Evolutionary conservation across 345 rosid genomes (phyloP).

Genomic region (Eutrema heterophyllum): DNA sequence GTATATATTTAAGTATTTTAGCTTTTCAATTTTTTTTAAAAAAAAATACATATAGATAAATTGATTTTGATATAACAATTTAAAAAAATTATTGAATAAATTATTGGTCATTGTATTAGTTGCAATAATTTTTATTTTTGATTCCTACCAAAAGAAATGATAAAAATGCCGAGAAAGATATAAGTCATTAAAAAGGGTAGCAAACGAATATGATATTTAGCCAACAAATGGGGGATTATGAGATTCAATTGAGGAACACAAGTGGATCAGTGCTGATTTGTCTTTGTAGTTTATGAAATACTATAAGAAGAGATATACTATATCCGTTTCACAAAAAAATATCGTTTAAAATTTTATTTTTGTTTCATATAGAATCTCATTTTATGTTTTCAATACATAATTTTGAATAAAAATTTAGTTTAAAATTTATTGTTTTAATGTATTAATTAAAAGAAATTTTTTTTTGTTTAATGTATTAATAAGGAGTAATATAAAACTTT

Average conservation of each 20-base stretch:
- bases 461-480: too few species aligned
- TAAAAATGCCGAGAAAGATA: background rate
- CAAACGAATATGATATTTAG: background rate
- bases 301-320: background rate
- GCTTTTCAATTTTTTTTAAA: background rate
- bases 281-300: background rate
- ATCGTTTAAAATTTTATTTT: too few species aligned
- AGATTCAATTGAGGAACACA: slow-evolving; percentile 11
- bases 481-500: too few species aligned
- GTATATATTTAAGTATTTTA: background rate
- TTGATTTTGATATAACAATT: background rate
- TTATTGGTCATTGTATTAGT: background rate
- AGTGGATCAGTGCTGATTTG: slow-evolving; percentile 14
- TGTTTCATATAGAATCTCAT: too few species aligned
- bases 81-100: background rate
- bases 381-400: too few species aligned
- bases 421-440: too few species aligned
- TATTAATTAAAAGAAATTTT: too few species aligned
- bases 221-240: slow-evolving; percentile 12
- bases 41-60: background rate
- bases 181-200: background rate
- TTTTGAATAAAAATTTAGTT: too few species aligned
- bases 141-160: background rate
- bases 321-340: too few species aligned
- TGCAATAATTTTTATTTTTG: background rate